Evolutionary conservation across 768 basidiomycete genomes (phyloP), one percentile per base, ranked within the genome.

Genomic region (Lactarius pseudohatsudake): DNA sequence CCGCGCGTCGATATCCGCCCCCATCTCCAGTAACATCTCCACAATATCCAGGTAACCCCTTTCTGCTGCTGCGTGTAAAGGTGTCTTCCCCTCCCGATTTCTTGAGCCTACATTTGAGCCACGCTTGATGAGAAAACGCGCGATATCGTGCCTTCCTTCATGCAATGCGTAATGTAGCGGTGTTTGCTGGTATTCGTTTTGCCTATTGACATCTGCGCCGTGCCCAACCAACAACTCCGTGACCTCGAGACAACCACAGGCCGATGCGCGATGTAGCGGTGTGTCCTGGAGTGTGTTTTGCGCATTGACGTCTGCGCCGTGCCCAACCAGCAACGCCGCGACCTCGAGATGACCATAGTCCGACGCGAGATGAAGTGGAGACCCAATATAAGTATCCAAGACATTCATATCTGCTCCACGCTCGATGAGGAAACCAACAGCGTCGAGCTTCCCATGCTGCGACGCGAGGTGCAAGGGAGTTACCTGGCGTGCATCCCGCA

Each of bases 391-490:
- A 28, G 28, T 28, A 28, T 28, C 28, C 28, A 28, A 28, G 28
- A 28, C 28, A 28, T 28, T 28, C 28, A 28, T 28, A 28, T 28
- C 28, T 28, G 58, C 58, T 20, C 58, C 40, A 10, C 18, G 36
- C 6, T 59, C n/a, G 3, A 64, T 11, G 9, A 64, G 40, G 1
- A 54, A 47, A 1, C 10, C 28, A 9, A 9, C 20, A n/a, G 34
- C 5, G 22, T 43, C 16, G 38, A 43, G 28, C 16, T 59, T 26
- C n/a, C 64, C 64, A 22, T 4, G 0, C 6, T 9, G 1, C 2
- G 64, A 64, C 4, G 64, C 57, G 16, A 61, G 15, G 47, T 36
- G 32, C 4, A 53, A 53, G 1, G 60, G 15, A 13, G 47, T 61
- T 22, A 22, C 18, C 11, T 16, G 34, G 15, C 2, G 1, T 8